These are phyloP conservation scores for Globisporangium viniferum DNA, from an alignment of 352 stramenopile genomes.

Conservation along the genomic window DNA sequence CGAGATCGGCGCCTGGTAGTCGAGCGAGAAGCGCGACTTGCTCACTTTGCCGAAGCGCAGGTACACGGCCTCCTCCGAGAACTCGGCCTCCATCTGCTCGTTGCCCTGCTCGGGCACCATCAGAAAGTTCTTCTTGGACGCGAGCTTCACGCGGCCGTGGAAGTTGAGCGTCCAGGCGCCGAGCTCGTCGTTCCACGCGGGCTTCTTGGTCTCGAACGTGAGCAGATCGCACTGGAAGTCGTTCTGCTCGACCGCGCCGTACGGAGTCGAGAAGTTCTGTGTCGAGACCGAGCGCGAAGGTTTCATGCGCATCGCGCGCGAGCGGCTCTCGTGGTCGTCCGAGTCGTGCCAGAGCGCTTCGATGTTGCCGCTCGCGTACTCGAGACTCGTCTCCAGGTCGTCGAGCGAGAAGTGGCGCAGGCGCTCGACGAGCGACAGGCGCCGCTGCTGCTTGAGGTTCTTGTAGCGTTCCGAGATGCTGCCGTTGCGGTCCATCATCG, in stretches of 20 bases:
- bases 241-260: conserved; percentile 66
- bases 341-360: conserved; percentile 44
- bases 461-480: conserved; percentile 66
- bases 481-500: conserved; percentile 44
- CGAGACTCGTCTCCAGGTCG: conserved; percentile 44
- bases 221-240: conserved; percentile 78
- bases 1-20: conserved; percentile 70
- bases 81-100: conserved; percentile 48
- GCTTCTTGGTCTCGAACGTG: conserved; percentile 80
- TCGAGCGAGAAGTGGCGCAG: conserved; percentile 57
- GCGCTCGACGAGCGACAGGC: conserved; percentile 49
- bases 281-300: conserved; percentile 25
- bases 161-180: conserved; percentile 90
- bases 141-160: conserved; percentile 81
- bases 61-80: conserved; percentile 42
- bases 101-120: conserved; percentile 58
- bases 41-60: conserved; percentile 84
- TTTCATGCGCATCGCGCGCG: conserved; percentile 35
- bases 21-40: conserved; percentile 78
- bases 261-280: conserved; percentile 36
- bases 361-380: conserved; percentile 28
- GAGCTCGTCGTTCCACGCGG: conserved; percentile 80
- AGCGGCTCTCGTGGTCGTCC: conserved; percentile 40
- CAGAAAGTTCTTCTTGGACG: conserved; percentile 93
- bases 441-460: conserved; percentile 42